Conservation (phyloP, 2,329 filamentous ascomycete species). For the Claviceps digitariae region DNA sequence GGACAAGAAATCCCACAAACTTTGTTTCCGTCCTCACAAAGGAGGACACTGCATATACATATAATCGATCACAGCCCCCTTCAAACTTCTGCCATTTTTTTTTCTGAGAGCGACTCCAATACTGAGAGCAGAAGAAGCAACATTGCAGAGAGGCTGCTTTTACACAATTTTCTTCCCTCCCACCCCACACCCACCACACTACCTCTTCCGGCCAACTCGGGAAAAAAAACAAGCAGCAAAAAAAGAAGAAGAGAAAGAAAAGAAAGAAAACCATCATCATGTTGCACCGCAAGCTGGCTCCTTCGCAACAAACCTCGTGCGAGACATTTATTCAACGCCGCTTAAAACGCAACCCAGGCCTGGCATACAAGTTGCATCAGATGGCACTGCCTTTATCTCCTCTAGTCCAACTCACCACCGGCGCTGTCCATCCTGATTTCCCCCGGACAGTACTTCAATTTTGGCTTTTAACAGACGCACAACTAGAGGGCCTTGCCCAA, state of each 20-base stretch:
- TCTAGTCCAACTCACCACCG: conserved; percentile 49
- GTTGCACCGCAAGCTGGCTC: conserved; percentile 19
- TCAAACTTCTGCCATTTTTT: background rate
- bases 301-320: conserved; percentile 17
- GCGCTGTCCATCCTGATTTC: conserved; percentile 50
- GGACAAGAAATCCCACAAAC: background rate
- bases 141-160: no score
- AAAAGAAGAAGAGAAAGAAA: background rate
- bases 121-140: no score
- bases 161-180: no score
- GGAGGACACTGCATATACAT: background rate
- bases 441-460: conserved; percentile 55
- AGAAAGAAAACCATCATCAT: conserved; percentile 7
- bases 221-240: background rate
- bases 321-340: conserved; percentile 16
- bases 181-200: background rate
- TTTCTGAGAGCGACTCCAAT: background rate
- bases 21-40: background rate
- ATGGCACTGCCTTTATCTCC: conserved; percentile 54
- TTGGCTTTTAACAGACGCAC: conserved; percentile 57
- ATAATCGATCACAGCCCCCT: background rate
- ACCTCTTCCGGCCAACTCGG: background rate
- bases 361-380: conserved; percentile 48
- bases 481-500: conserved; percentile 56
- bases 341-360: conserved; percentile 32